Percentiles rank a stretch among this genome's conserved stretches.
These are phyloP conservation scores for Ophiocytium majus DNA, from an alignment of 352 stramenopile genomes.

Conservation along the genomic window DNA sequence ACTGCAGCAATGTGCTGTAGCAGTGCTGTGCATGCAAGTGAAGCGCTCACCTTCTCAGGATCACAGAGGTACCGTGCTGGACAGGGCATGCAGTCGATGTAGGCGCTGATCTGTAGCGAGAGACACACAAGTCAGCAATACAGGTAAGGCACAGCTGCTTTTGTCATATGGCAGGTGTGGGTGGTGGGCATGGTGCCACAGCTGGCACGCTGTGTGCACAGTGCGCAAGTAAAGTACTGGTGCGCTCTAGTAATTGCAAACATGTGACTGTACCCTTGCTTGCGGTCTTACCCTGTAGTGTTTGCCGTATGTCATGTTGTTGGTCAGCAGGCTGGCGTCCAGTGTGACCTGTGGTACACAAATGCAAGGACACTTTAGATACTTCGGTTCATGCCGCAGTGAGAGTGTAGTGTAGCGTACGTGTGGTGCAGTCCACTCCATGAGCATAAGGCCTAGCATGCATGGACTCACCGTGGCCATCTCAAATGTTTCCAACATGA, in stretches of 20 bases:
- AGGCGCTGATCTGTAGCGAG: slow-evolving; percentile 65
- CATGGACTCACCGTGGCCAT: slow-evolving; percentile 64
- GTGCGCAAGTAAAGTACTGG: too few relatives aligned
- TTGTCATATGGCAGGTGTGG: background rate
- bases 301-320: slow-evolving; percentile 91
- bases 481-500: slow-evolving; percentile 79
- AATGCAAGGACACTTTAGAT: too few relatives aligned
- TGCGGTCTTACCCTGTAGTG: slow-evolving; percentile 88
- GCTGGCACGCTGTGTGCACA: background rate
- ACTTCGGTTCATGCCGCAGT: too few relatives aligned
- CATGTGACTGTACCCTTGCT: too few relatives aligned
- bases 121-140: too few relatives aligned
- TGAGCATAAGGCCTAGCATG: too few relatives aligned
- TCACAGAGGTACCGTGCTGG: slow-evolving; percentile 83
- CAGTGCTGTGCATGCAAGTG: background rate
- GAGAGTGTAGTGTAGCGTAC: too few relatives aligned
- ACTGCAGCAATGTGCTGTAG: too few relatives aligned
- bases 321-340: slow-evolving; percentile 77
- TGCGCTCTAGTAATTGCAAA: too few relatives aligned
- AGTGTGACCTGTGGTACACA: slow-evolving; percentile 69
- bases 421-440: too few relatives aligned
- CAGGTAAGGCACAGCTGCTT: too few relatives aligned
- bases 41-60: slow-evolving; percentile 1
- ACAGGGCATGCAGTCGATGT: slow-evolving; percentile 90
- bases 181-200: background rate